Base-by-base conservation (phyloP, 2,329 filamentous ascomycete species). In the Sporothrix globosa region DNA sequence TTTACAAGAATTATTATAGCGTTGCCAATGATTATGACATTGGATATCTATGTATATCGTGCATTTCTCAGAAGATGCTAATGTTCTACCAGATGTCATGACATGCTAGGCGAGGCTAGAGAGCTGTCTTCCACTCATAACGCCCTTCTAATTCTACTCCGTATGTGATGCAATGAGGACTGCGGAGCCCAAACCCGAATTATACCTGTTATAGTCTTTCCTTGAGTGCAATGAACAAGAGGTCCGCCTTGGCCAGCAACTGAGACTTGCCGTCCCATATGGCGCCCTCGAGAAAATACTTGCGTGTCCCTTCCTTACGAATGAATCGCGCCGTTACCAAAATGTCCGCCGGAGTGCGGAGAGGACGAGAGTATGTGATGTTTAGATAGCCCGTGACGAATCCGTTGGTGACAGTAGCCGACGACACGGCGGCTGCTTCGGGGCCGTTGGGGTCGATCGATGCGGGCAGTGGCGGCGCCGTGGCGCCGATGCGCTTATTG, bases 311-410 rank as follows among this genome's bases (percentile, higher is more conserved):
- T 56, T 87, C 84, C 13, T 78, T 76, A 75, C 80, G 84, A 24
- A 80, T 76, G 48, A 84, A 73, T 74, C 78, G 80, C 0, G 82
- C 82, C 24, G 77, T 83, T 19, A 83, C 82, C 30, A 89, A 74
- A 39, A 88, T 75, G 4, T 81, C 79, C 1, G 80, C 79, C 0
- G 84, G 83, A 0, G 86, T 86, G 9, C 76, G 76, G 0, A 90
- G 81, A 0, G 87, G 87, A 72, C 76, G 81, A 69, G 84, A 74
- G 74, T 87, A 90, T 21, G 77, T 82, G 2, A 85, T 83, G 68
- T 88, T 88, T 67, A 90, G 76, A 75, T 86, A 85, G 5, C 81
- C 85, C 13, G 86, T 87, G 75, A 85, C 81, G 19, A 80, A 77
- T 19, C 76, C 76, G 4, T 75, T 61, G 3, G 72, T 53, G 6